Percentiles rank a stretch among this genome's conserved stretches.
phyloP scores from a whole-genome alignment of 106 monocot species.

The Apostasia shenzhenica region DNA sequence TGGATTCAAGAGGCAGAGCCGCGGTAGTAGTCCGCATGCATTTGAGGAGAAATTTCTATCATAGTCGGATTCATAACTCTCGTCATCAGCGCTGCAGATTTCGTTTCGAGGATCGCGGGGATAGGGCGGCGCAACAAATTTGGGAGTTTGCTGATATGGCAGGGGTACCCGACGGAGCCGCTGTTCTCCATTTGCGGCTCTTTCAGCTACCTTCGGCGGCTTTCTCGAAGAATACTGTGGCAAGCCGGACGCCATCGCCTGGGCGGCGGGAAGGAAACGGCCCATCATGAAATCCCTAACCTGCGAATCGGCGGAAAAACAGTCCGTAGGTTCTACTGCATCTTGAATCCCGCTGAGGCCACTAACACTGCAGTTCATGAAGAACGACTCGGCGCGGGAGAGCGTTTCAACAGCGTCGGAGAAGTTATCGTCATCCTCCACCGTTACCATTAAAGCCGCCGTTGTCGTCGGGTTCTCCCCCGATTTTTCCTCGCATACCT shows the following conservation, averaged over 20 bases:
- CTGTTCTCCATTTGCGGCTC: slow-evolving; percentile 6
- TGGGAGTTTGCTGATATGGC: slow-evolving; percentile 15
- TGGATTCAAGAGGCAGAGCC: slow-evolving; percentile 48
- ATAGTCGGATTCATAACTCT: slow-evolving; percentile 19
- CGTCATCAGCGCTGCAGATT: slow-evolving; percentile 6
- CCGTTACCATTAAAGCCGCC: slow-evolving; percentile 9
- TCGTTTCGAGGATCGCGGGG: slow-evolving; percentile 3
- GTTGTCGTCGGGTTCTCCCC: neutral
- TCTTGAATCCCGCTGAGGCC: slow-evolving; percentile 33
- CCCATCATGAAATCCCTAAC: slow-evolving; percentile 62
- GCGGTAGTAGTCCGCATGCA: slow-evolving; percentile 55
- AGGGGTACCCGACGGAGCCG: slow-evolving; percentile 12
- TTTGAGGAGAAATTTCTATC: slow-evolving; percentile 25
- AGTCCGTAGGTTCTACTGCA: slow-evolving; percentile 5
- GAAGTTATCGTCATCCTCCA: slow-evolving; percentile 51
- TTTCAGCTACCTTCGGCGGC: neutral
- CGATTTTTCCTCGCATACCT: neutral
- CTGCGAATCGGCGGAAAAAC: slow-evolving; percentile 41
- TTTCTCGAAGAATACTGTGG: slow-evolving; percentile 12
- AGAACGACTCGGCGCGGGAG: slow-evolving; percentile 61
- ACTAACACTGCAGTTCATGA: slow-evolving; percentile 74
- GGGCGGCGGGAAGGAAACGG: slow-evolving; percentile 58
- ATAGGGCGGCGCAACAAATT: slow-evolving; percentile 9
- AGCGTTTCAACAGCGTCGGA: slow-evolving; percentile 69
- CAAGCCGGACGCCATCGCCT: slow-evolving; percentile 35